Base-by-base conservation (phyloP, 2,329 filamentous ascomycete species). In the Rhytidhysteron rufulum region DNA sequence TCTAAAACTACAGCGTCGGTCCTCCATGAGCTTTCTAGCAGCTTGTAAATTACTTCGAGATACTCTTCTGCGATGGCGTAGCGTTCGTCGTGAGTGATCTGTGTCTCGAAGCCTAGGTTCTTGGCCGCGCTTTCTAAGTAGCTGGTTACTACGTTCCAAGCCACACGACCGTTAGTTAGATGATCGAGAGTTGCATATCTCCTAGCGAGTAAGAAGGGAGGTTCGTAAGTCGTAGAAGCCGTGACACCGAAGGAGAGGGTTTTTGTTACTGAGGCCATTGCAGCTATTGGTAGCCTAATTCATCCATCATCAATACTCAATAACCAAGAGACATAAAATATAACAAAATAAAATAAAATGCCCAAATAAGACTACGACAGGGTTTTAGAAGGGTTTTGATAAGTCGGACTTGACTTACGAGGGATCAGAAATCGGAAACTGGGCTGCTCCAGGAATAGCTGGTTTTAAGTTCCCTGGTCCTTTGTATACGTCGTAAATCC, bases 21-120 rank as follows among this genome's bases (percentile, higher is more conserved):
- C n/a, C n/a, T n/a, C n/a, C n/a, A n/a, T n/a, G n/a, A n/a, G n/a
- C n/a, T n/a, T n/a, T n/a, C n/a, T n/a, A n/a, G n/a, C 16, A 84
- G 73, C 53, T 84, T 84, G 64, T 83, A 83, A 45, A 82, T 70
- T 3, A 85, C 78, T 30, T 76, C 68, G 59, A 85, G 70, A 60
- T 83, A 85, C 56, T 85, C 82, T 45, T 85, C 79, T 2, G 79
- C 80, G 29, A 80, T 71, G 5, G 70, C 75, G 45, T 86, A 86
- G 39, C 82, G 69, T 39, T 83, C 78, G 47, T 84, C 81, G 51
- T 85, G 82, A 62, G 70, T 66, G 1, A 72, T 68, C 45, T 82
- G 78, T n/a, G 75, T 66, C 0, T 67, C 60, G 32, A 70, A 69
- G 0, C 78, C 76, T 6, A 83, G 59, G 46, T 83, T 83, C 2